These are phyloP conservation scores for Polygonum maritimum DNA, from an alignment of 148 eudicot species.

Conservation along the genomic window DNA sequence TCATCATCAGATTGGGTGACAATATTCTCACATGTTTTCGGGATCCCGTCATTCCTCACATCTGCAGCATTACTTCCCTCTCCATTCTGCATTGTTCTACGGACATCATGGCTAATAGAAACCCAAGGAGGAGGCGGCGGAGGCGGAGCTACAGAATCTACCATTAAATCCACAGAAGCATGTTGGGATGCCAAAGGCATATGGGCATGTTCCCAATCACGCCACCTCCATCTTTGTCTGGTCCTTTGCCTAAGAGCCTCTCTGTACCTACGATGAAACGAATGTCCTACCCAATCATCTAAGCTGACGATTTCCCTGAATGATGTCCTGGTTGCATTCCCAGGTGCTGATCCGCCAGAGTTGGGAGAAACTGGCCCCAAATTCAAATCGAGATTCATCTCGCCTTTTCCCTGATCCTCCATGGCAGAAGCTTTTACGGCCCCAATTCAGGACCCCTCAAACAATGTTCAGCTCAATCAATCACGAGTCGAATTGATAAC, in stretches of 20 bases:
- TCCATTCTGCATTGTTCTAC: slow-evolving; percentile 42
- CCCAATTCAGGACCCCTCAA: slow-evolving; percentile 7
- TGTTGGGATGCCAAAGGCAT: slow-evolving; percentile 29
- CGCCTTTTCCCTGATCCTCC: slow-evolving; percentile 50
- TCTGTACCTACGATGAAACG: slow-evolving; percentile 26
- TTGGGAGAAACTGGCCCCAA: slow-evolving; percentile 52
- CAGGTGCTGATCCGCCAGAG: slow-evolving; percentile 26
- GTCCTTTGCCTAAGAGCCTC: slow-evolving; percentile 42
- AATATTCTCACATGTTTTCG: slow-evolving; percentile 44
- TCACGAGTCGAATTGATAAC: neutral
- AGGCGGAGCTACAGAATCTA: slow-evolving; percentile 6
- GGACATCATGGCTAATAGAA: slow-evolving; percentile 15
- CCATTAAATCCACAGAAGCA: slow-evolving; percentile 25
- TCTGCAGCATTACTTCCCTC: slow-evolving; percentile 68
- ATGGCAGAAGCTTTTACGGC: slow-evolving; percentile 16
- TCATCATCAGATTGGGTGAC: slow-evolving; percentile 26
- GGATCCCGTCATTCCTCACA: slow-evolving; percentile 30
- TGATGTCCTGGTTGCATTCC: slow-evolving; percentile 12
- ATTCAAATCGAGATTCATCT: slow-evolving; percentile 86
- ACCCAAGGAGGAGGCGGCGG: slow-evolving; percentile 1
- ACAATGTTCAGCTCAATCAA: neutral
- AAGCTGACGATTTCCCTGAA: slow-evolving; percentile 28
- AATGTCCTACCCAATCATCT: slow-evolving; percentile 39
- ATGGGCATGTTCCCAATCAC: slow-evolving; percentile 30
- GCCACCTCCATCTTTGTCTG: slow-evolving; percentile 53